Conservation (phyloP, 441 rosid genomes). For the Cnidoscolus chayamansa region DNA sequence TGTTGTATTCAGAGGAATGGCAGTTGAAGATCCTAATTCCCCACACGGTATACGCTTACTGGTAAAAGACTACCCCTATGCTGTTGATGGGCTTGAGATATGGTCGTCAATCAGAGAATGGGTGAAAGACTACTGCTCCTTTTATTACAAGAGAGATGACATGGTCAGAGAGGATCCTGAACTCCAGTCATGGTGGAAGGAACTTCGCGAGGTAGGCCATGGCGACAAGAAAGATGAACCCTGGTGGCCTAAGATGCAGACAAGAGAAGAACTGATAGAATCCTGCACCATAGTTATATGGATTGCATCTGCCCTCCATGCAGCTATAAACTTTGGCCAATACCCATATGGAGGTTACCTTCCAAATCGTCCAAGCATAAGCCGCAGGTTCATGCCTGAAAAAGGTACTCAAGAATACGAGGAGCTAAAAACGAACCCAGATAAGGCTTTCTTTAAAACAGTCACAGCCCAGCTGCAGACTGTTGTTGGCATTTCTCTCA, state of each 20-base stretch:
- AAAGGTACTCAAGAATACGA: constrained; percentile 45
- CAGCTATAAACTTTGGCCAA: constrained; percentile 54
- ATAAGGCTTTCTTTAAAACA: constrained; percentile 48
- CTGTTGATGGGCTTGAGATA: constrained; percentile 65
- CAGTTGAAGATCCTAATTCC: constrained; percentile 59
- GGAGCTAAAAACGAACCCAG: constrained; percentile 46
- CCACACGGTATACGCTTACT: constrained; percentile 59
- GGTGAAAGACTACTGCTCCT: constrained; percentile 51
- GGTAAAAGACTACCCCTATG: constrained; percentile 83
- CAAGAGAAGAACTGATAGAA: constrained; percentile 42
- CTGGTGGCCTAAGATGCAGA: constrained; percentile 76
- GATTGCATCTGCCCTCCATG: constrained; percentile 72
- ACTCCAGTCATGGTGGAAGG: constrained; percentile 79
- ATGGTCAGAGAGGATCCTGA: constrained; percentile 46
- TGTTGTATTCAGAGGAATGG: constrained; percentile 62
- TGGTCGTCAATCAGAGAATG: constrained; percentile 68
- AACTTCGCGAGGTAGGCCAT: constrained; percentile 60
- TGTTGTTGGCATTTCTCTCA: constrained; percentile 47
- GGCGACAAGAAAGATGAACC: constrained; percentile 64
- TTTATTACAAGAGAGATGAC: constrained; percentile 53
- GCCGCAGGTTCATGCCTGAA: constrained; percentile 61
- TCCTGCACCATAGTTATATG: constrained; percentile 65
- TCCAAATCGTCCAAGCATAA: constrained; percentile 61
- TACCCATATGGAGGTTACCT: constrained; percentile 67
- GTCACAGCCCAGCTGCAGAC: constrained; percentile 57